Percentiles rank a stretch among this genome's conserved stretches.
phyloP scores from a whole-genome alignment of 345 rosid genomes.

The Populus nigra region DNA sequence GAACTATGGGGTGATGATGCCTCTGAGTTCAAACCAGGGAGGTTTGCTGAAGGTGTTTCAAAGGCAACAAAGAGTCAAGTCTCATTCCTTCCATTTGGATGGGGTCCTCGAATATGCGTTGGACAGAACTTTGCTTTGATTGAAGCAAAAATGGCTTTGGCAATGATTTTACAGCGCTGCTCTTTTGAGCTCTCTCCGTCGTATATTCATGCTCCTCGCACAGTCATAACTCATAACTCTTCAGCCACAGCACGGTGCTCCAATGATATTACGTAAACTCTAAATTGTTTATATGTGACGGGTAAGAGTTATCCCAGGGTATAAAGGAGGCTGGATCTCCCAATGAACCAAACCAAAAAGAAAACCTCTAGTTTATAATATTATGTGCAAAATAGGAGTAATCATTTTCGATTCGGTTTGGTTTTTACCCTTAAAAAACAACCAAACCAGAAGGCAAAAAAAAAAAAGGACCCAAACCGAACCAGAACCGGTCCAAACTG shows the following conservation, averaged over 20 bases:
- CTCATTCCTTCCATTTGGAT: slow-evolving; percentile 37
- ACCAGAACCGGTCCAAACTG: no score
- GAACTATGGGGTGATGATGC: slow-evolving; percentile 30
- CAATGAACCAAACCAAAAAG: no score
- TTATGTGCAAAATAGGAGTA: no score
- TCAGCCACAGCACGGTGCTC: slow-evolving; percentile 58
- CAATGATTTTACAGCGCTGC: slow-evolving; percentile 46
- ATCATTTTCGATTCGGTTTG: no score
- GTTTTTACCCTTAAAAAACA: no score
- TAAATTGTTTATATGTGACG: background rate
- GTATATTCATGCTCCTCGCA: slow-evolving; percentile 48
- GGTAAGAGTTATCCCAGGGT: no score
- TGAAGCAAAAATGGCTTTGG: slow-evolving; percentile 57
- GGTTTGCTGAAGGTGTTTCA: slow-evolving; percentile 41
- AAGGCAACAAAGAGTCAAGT: slow-evolving; percentile 35
- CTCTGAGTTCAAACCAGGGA: slow-evolving; percentile 42
- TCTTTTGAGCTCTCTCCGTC: slow-evolving; percentile 48
- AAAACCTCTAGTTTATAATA: no score
- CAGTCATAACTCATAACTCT: slow-evolving; percentile 46
- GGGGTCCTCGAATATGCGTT: slow-evolving; percentile 48
- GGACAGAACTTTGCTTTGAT: slow-evolving; percentile 47
- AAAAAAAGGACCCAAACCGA: no score
- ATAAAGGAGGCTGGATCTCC: no score
- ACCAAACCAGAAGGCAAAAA: no score
- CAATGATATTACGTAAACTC: slow-evolving; percentile 31